Base-by-base conservation (phyloP, 148 eudicot genomes). In the Camellia lanceoleosa region DNA sequence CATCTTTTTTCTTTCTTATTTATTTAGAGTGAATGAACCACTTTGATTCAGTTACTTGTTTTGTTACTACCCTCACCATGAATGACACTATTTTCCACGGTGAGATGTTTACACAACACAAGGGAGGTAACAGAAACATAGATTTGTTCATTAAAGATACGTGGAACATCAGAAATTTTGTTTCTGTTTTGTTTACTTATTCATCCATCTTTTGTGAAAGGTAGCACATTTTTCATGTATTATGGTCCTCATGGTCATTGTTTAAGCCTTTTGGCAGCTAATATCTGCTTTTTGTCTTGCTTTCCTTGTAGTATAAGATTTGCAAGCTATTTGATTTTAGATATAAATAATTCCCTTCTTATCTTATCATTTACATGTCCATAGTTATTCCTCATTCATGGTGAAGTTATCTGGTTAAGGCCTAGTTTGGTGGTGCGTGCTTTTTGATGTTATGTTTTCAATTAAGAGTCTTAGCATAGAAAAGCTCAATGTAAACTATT, bases 371-470 rank as follows among this genome's bases (percentile, higher is more conserved):
- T 66, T 23, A 23, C 44, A 42, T 30, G 38, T 68, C 71, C 5
- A 16, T 68, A 41, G 71, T 68, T 68, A 0, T 68, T 15, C 70
- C 42, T 41, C 71, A 16, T 44, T 11, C 15, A 42, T 3, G 3
- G 71, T 0, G 5, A 68, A 68, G 42, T 68, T 12, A 68, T 47
- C 73, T 69, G 73, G 46, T 69, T 69, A 69, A 44, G 73, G 18
- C 46, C 73, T 52, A 43, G 13, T 69, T 69, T 69, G 12, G 14
- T 51, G 46, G 38, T 49, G 13, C 56, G 3, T n/a, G 38, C 38
- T 14, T n/a, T 10, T 43, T 23, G 0, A 16, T 51, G 20, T 18
- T n/a, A 47, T 47, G 56, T 7, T 51, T 20, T 49, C 59, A 7
- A 10, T 71, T 51, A 55, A 51, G 41, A 20, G 43, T 16, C 74